Base-by-base conservation (phyloP, 1,139 yeast genomes). In the Arxiozyma slooffiae region DNA sequence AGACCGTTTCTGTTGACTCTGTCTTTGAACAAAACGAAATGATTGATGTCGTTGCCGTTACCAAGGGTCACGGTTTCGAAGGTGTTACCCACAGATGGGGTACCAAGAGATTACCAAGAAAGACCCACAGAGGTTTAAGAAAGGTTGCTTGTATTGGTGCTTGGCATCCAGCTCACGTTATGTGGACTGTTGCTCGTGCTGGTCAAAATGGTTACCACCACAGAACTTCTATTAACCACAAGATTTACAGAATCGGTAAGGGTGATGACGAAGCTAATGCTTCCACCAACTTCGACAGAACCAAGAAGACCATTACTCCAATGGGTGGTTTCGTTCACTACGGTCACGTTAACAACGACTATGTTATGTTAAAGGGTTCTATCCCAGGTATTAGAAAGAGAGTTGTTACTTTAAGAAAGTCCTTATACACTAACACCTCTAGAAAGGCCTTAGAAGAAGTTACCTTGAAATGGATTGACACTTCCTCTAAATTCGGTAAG, bases 41-140 rank as follows among this genome's bases (percentile, higher is more conserved):
- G 86, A 83, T 92, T 71, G 99, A 92, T 71, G 97, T 88, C 70
- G 84, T 90, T 72, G 99, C 97, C 71, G 96, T 94, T 73, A 94
- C 98, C 84, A 90, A 86, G 83, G 99, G 99, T 92, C 95, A 92
- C 82, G 99, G 99, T 82, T 88, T 85, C 87, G 98, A 90, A 79
- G 99, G 99, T 89, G 97, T 90, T 70, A 94, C 98, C 81, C 96
- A 89, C 89, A 89, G 99, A 87, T 92, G 97, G 97, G 98, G 98
- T 76, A 92, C 98, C 85, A 94, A 90, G 92, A 89, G 86, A 83
- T 82, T 92, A 70, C 98, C 99, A 79, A 89, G 99, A 83, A 92
- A 92, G 95, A 92, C 99, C 75, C 99, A 92, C 80, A 89, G 97
- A 85, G 99, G 99, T 92, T 83, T 90, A 75, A 89, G 99, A 85